Conservation (phyloP, 2,329 filamentous ascomycete species). For the Aureobasidium mangrovei region DNA sequence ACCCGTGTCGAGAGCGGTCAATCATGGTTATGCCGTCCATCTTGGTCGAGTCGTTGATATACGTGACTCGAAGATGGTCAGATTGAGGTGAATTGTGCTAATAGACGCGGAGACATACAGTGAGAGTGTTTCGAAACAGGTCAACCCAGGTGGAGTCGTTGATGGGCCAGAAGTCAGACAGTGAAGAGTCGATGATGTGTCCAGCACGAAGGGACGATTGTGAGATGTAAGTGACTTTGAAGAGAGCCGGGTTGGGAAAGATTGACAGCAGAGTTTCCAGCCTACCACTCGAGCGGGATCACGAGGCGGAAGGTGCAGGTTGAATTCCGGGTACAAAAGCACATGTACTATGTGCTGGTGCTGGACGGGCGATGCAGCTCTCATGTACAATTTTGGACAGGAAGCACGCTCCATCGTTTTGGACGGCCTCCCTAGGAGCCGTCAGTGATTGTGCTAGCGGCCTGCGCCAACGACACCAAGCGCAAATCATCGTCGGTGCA, state of each 20-base stretch:
- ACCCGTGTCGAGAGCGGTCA: constrained; percentile 8
- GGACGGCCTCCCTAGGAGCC: constrained; percentile 11
- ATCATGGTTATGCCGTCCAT: constrained; percentile 6
- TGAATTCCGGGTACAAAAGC: constrained; percentile 6
- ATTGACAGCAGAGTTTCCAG: not conserved
- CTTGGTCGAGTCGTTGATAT: not conserved
- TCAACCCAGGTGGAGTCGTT: not conserved
- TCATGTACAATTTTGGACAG: constrained; percentile 14
- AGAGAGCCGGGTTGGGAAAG: not conserved
- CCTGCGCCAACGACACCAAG: constrained; percentile 12
- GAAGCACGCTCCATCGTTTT: constrained; percentile 13
- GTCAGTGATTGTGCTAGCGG: constrained; percentile 13
- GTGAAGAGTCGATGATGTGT: not conserved
- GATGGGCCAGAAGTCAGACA: not conserved
- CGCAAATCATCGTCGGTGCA: constrained; percentile 13
- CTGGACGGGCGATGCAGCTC: constrained; percentile 11
- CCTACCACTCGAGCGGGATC: constrained; percentile 1
- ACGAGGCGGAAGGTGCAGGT: constrained; percentile 12
- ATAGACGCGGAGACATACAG: not conserved
- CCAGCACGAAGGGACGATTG: not conserved
- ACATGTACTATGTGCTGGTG: constrained; percentile 2
- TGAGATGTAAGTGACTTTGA: not conserved
- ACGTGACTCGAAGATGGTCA: not conserved
- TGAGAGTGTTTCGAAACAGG: not conserved
- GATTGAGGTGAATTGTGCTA: not conserved